Base-by-base conservation (phyloP, 768 basidiomycete species). In the Obba rivulosa region DNA sequence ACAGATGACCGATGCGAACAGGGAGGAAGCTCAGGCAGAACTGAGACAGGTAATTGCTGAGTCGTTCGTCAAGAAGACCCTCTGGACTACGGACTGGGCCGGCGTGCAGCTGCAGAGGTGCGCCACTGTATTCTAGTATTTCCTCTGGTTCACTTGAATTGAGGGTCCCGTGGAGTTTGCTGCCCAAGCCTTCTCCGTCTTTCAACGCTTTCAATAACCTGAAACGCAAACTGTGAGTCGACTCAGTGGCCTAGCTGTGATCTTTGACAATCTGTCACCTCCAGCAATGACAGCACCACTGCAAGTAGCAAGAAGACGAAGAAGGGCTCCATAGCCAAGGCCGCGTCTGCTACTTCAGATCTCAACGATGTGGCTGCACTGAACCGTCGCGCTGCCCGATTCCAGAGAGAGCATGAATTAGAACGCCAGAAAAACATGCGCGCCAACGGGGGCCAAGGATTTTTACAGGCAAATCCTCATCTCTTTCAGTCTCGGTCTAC, bases 31-130 rank as follows among this genome's bases (percentile, higher is more conserved):
- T 18, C 91, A 93, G 62, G 78, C 86, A 51, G 96, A 99, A 75
- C 71, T 99, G 63, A 93, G 92, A 80, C 80, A 89, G 83, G 87
- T 92, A 78, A 96, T 99, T 68, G 86, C 88, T 79, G 81, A 92
- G 57, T 85, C 92, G 68, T 95, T 91, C 70, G 76, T 81, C 53
- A 76, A 81, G 62, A 83, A 88, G 64, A 79, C 86, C 1, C 75
- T 98, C 21, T 87, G 89, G 81, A 87, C 89, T n/a, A 95, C 87
- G 49, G 92, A 98, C 66, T 99, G 96, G 96, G 71, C 77, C 9
- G 84, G 79, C 25, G 79, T 93, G 28, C 87, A 95, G 68, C 74
- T 99, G 47, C 77, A 90, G 73, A 87, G 87, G 94, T 93, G 60
- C 62, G 62, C 49, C 20, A 49, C 48, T 46, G 48, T 43, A 36